Conservation (phyloP, 768 basidiomycete species). For the Tricholoma matsutake region DNA sequence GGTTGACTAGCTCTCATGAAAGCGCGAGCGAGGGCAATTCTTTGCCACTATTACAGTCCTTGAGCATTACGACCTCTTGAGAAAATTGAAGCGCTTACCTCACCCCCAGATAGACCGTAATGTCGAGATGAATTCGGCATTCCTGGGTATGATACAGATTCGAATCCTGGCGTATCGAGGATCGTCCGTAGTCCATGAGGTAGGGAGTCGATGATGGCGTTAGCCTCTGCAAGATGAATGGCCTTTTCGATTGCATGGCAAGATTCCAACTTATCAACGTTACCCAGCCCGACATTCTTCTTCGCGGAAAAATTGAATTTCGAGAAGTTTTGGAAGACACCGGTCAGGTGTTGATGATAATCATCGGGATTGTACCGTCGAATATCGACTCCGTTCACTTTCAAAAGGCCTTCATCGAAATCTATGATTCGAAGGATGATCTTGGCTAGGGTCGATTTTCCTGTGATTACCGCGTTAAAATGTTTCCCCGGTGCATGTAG, state of each 20-base stretch:
- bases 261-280: slow-evolving; percentile 58
- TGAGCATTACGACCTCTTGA: background rate
- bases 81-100: slow-evolving; percentile 45
- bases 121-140: slow-evolving; percentile 32
- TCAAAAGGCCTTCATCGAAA: slow-evolving; percentile 65
- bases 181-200: slow-evolving; percentile 73
- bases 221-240: slow-evolving; percentile 70
- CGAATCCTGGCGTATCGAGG: slow-evolving; percentile 62
- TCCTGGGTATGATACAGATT: slow-evolving; percentile 47
- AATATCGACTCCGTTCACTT: slow-evolving; percentile 69
- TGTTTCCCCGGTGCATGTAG: background rate
- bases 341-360: slow-evolving; percentile 72
- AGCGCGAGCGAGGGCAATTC: slow-evolving; percentile 81
- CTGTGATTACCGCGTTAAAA: slow-evolving; percentile 33
- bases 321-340: slow-evolving; percentile 84
- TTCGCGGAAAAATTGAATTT: slow-evolving; percentile 73
- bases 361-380: slow-evolving; percentile 63
- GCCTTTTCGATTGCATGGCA: slow-evolving; percentile 58
- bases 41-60: slow-evolving; percentile 63
- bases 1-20: slow-evolving; percentile 81
- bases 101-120: slow-evolving; percentile 81
- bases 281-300: slow-evolving; percentile 86
- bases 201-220: slow-evolving; percentile 58
- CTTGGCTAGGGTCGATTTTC: slow-evolving; percentile 86
- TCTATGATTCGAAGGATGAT: slow-evolving; percentile 76